Evolutionary conservation across 306 rosid genomes (phyloP).

Genomic region (Fragaria nilgerrensis): DNA sequence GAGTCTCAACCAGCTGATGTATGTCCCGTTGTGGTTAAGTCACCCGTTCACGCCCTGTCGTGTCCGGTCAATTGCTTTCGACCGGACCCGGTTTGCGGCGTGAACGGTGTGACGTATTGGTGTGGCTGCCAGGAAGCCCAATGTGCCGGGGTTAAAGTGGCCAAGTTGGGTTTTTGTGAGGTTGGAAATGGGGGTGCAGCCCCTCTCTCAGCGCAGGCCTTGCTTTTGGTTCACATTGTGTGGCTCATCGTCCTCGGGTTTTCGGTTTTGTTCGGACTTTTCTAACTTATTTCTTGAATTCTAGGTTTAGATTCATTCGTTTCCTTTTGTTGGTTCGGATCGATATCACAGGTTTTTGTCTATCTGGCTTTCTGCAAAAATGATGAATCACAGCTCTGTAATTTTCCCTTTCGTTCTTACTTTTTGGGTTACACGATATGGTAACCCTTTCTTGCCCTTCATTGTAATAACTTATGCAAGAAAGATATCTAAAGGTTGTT

Average conservation of each 20-base stretch:
- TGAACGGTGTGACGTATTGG: constrained; percentile 86
- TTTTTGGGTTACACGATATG: not conserved
- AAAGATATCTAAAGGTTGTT: not conserved
- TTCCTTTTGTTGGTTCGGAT: not conserved
- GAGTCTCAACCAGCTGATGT: constrained; percentile 25
- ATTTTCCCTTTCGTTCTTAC: not conserved
- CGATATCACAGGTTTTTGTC: not conserved
- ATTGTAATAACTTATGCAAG: not conserved
- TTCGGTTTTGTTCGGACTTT: constrained; percentile 71
- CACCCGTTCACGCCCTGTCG: constrained; percentile 37
- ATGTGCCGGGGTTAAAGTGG: constrained; percentile 64
- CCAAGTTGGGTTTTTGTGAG: constrained; percentile 72
- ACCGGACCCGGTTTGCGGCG: constrained; percentile 88
- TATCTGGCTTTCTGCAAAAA: not conserved
- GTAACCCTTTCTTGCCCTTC: not conserved
- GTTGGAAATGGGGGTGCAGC: constrained; percentile 69
- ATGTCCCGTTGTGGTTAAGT: constrained; percentile 30
- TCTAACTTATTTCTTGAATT: constrained; percentile 27
- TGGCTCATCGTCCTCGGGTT: constrained; percentile 81
- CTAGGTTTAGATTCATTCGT: not conserved
- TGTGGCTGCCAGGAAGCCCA: constrained; percentile 85
- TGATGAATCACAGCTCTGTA: not conserved
- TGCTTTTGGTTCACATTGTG: constrained; percentile 76
- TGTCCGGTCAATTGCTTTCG: constrained; percentile 85
- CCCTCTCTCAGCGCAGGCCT: constrained; percentile 80